A percentile compares a stretch with the other conserved stretches of the same genome.
Evolutionary conservation across 345 rosid genomes (phyloP).

Genomic region (Murraya paniculata): DNA sequence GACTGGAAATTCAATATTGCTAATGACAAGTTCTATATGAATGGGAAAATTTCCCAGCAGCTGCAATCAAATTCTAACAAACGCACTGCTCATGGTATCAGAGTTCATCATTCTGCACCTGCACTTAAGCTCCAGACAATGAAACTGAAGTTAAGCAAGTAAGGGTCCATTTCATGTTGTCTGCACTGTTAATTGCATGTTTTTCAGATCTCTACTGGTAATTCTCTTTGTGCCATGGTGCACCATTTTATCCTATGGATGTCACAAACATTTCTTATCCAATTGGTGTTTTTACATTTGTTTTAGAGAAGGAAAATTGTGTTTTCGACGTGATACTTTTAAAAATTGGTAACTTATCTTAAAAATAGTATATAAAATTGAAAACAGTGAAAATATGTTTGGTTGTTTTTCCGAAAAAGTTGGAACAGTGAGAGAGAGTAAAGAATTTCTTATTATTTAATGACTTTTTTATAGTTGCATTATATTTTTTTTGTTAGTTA

Average conservation of each 20-base stretch:
- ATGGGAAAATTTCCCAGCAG: slow-evolving; percentile 84
- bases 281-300: too few relatives aligned
- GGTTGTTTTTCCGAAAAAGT: too few relatives aligned
- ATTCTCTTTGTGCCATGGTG: not conserved
- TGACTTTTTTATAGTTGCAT: too few relatives aligned
- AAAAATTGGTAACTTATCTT: too few relatives aligned
- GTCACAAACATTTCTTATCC: too few relatives aligned
- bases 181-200: slow-evolving; percentile 6
- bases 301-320: too few relatives aligned
- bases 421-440: too few relatives aligned
- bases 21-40: slow-evolving; percentile 87
- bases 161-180: slow-evolving; percentile 31
- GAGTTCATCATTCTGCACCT: slow-evolving; percentile 90
- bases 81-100: slow-evolving; percentile 64
- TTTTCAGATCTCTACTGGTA: not conserved
- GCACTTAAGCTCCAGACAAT: slow-evolving; percentile 92
- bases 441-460: too few relatives aligned
- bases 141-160: slow-evolving; percentile 97
- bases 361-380: too few relatives aligned
- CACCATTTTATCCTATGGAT: not conserved
- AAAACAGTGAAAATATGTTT: too few relatives aligned
- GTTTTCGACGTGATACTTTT: too few relatives aligned
- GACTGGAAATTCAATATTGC: slow-evolving; percentile 92
- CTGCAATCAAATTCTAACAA: slow-evolving; percentile 75
- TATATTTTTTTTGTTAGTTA: too few relatives aligned